phyloP scores from a whole-genome alignment of 768 basidiomycete species.

The Lactarius tabidus region DNA sequence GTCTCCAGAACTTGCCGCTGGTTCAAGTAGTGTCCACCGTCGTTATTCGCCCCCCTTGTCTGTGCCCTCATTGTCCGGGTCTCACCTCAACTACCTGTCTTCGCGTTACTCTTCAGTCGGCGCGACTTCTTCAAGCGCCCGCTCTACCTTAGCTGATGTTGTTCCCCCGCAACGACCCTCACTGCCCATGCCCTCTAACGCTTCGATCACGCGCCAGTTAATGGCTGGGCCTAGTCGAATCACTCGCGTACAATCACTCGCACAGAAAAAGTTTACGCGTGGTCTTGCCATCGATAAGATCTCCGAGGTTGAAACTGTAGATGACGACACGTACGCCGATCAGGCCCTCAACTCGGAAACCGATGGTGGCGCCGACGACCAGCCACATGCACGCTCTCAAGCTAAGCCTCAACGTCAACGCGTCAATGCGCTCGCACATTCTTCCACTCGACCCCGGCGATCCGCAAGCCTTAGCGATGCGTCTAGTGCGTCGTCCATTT shows the following conservation, averaged over 20 bases:
- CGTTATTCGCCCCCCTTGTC: slow-evolving; percentile 24
- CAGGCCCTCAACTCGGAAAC: slow-evolving; percentile 37
- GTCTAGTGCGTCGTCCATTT: slow-evolving; percentile 34
- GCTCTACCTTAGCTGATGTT: slow-evolving; percentile 23
- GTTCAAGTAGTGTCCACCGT: slow-evolving; percentile 10
- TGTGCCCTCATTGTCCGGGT: slow-evolving; percentile 10
- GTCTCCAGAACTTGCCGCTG: not conserved
- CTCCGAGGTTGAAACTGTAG: slow-evolving; percentile 42
- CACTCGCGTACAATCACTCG: slow-evolving; percentile 24
- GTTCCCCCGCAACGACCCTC: slow-evolving; percentile 26
- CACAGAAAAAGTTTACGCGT: slow-evolving; percentile 23
- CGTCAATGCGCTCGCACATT: slow-evolving; percentile 33
- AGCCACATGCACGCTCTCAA: slow-evolving; percentile 12
- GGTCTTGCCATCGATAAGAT: slow-evolving; percentile 45
- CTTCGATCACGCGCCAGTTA: slow-evolving; percentile 19
- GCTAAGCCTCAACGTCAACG: slow-evolving; percentile 28
- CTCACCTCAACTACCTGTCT: slow-evolving; percentile 8
- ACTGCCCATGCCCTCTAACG: slow-evolving; percentile 15
- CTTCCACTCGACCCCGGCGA: slow-evolving; percentile 57
- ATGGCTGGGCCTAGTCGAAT: slow-evolving; percentile 22
- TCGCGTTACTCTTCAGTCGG: slow-evolving; percentile 13
- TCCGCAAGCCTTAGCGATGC: slow-evolving; percentile 79
- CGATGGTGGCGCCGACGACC: slow-evolving; percentile 36
- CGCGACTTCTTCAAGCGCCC: slow-evolving; percentile 16
- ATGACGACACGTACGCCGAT: slow-evolving; percentile 36